Evolutionary conservation across 257 asterid genomes (phyloP), one percentile per base, ranked within the genome.

Genomic region (Capsicum chinense): DNA sequence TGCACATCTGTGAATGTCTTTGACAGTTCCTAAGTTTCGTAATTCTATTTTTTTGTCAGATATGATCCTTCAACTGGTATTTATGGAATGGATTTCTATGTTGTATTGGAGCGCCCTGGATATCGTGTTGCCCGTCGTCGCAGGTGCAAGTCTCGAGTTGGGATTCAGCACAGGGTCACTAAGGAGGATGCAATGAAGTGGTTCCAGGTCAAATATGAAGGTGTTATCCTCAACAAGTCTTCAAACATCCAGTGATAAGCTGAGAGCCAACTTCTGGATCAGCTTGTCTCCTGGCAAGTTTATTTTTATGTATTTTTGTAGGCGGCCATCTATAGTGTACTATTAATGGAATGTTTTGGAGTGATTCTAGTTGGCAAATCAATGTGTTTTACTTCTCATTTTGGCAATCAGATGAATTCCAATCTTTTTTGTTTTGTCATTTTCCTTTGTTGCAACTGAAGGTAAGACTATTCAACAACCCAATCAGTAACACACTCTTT

Each of bases 61-160:
- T 93, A 93, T 83, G 97, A 93, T 69, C 97, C 97, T 13, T 93
- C 97, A 48, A 93, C 97, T 12, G 97, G 97, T 82, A 93, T 93
- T 42, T 93, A 93, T 59, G 97, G 97, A 26, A 93, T 93, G 97
- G 97, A 93, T 83, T 93, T 93, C 94, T 93, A 39, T 52, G 92
- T 93, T 9, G 95, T 92, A 37, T 81, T 90, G 89, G 94, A 90
- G 81, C 91, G 95, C 52, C 91, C 97, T 64, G 97, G 97, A n/a
- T 93, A 93, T 79, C 88, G 95, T 8, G 95, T 93, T 33, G 97
- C 94, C 7, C 92, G 97, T 48, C 93, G 95, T 56, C 91, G 97
- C 21, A 90, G 97, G 89, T 93, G 97, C 94, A 92, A 93, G 89
- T 60, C 97, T 12, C 90, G 94, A 11, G 97, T 93, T n/a, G 97